phyloP scores from a whole-genome alignment of 176 grass and related monocot genomes.

The Dendrocalamus sinicus region DNA sequence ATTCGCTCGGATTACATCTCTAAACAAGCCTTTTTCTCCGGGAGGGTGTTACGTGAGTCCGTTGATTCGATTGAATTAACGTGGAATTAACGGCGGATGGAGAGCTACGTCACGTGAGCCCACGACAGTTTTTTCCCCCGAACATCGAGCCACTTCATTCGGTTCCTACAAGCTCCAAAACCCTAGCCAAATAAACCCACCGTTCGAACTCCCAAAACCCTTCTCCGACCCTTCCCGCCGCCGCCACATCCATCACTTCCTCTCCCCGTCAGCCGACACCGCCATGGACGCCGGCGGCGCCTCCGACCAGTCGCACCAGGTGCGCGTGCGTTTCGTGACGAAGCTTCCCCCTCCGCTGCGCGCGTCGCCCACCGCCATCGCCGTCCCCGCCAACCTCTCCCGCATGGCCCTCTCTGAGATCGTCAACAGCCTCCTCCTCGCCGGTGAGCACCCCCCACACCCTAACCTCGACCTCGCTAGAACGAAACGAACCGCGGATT shows the following conservation, averaged over 20 bases:
- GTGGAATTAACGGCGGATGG: too few relatives aligned
- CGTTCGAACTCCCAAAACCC: slow-evolving; percentile 41
- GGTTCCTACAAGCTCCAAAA: slow-evolving; percentile 40
- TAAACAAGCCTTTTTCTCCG: too few relatives aligned
- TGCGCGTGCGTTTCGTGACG: slow-evolving; percentile 88
- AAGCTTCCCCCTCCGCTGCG: slow-evolving; percentile 65
- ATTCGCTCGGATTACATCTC: too few relatives aligned
- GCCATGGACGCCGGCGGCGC: slow-evolving; percentile 46
- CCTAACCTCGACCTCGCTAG: not conserved
- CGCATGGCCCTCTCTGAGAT: slow-evolving; percentile 91
- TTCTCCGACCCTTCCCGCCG: slow-evolving; percentile 42
- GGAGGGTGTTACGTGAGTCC: too few relatives aligned
- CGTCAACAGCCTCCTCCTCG: slow-evolving; percentile 68
- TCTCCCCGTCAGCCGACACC: slow-evolving; percentile 5
- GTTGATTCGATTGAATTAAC: too few relatives aligned
- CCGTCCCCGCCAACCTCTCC: slow-evolving; percentile 74
- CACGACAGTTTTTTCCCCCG: not conserved
- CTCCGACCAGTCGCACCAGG: slow-evolving; percentile 69
- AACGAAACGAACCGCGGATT: not conserved
- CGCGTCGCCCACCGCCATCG: slow-evolving; percentile 55
- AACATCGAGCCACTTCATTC: not conserved
- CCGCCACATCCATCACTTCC: slow-evolving; percentile 11
- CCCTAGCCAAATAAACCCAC: slow-evolving; percentile 50
- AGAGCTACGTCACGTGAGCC: too few relatives aligned
- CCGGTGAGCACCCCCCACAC: slow-evolving; percentile 38